These are phyloP conservation scores for Thalassiosira livingstoniorum DNA, from an alignment of 352 stramenopile species.

Conservation along the genomic window DNA sequence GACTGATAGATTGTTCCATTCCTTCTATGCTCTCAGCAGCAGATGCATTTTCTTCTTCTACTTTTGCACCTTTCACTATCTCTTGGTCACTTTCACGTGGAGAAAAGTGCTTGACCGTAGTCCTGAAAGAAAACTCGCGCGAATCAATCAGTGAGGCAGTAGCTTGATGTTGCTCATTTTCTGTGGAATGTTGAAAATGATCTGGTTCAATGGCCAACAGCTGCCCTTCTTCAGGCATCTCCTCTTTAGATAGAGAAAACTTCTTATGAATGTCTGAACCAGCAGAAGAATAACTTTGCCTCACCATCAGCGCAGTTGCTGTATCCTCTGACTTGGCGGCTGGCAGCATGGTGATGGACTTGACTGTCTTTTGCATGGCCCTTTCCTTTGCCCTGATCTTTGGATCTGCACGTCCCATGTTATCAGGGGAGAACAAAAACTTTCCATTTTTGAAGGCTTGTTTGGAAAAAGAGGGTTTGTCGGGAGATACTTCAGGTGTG, in stretches of 20 bases:
- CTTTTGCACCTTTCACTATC: not conserved
- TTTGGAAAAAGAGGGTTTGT: slow-evolving; percentile 34
- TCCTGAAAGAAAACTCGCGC: slow-evolving; percentile 44
- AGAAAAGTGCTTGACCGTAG: slow-evolving; percentile 36
- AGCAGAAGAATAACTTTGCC: slow-evolving; percentile 38
- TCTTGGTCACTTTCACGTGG: not conserved
- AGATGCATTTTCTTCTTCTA: not conserved
- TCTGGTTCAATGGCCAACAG: too few species aligned
- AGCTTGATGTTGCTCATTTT: too few species aligned
- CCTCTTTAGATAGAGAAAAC: too few species aligned
- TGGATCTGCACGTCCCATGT: slow-evolving; percentile 57
- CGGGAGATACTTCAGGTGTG: slow-evolving; percentile 36
- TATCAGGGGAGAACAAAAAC: slow-evolving; percentile 59
- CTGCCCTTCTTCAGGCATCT: too few species aligned
- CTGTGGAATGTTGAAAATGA: too few species aligned
- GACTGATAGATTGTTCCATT: not conserved
- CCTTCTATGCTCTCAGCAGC: too few species aligned
- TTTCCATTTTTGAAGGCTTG: slow-evolving; percentile 52
- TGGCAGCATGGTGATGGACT: slow-evolving; percentile 52
- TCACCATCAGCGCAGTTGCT: slow-evolving; percentile 7
- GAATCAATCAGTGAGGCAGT: slow-evolving; percentile 46
- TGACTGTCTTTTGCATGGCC: slow-evolving; percentile 18
- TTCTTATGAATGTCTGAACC: slow-evolving; percentile 10
- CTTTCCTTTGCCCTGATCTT: slow-evolving; percentile 44
- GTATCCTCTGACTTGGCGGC: slow-evolving; percentile 7